A percentile compares a stretch with the other conserved stretches of the same genome.
Evolutionary conservation across 495 filamentous ascomycete genomes (phyloP).

Genomic region (Tricharina praecox): DNA sequence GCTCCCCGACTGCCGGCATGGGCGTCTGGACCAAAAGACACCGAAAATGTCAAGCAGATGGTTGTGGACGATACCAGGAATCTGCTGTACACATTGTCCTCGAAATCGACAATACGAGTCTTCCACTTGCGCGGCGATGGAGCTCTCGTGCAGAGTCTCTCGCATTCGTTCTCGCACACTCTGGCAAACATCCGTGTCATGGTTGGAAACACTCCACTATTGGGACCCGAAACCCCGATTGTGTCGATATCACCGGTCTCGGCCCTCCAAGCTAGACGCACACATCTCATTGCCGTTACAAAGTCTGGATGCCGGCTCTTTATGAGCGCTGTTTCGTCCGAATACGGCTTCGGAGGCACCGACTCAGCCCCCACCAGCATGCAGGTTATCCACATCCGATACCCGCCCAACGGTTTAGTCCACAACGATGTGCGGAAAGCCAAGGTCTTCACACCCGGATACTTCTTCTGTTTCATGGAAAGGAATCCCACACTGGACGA

Average conservation of each 20-base stretch:
- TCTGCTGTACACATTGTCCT: constrained; percentile 80
- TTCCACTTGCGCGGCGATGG: constrained; percentile 55
- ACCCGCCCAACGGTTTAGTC: constrained; percentile 44
- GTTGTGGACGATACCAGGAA: constrained; percentile 73
- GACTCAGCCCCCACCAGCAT: constrained; percentile 74
- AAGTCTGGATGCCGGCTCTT: constrained; percentile 81
- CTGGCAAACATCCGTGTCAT: constrained; percentile 63
- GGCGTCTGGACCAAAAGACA: constrained; percentile 16
- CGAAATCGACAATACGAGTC: constrained; percentile 62
- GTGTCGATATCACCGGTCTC: constrained; percentile 73
- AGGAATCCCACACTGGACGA: constrained; percentile 37
- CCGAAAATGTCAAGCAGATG: constrained; percentile 44
- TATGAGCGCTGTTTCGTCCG: constrained; percentile 63
- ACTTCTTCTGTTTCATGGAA: constrained; percentile 51
- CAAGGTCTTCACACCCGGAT: constrained; percentile 49
- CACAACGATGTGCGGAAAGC: constrained; percentile 24
- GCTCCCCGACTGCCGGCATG: constrained; percentile 34
- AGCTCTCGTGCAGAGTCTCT: constrained; percentile 38
- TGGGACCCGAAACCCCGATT: constrained; percentile 51
- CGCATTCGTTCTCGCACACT: constrained; percentile 37
- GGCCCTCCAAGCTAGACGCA: constrained; percentile 57
- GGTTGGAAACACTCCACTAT: constrained; percentile 47
- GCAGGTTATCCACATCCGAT: constrained; percentile 89
- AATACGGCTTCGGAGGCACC: constrained; percentile 48
- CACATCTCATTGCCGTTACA: constrained; percentile 82